These are phyloP conservation scores for Singerocomus inundabilis DNA, from an alignment of 1,284 basidiomycete species.

Conservation along the genomic window DNA sequence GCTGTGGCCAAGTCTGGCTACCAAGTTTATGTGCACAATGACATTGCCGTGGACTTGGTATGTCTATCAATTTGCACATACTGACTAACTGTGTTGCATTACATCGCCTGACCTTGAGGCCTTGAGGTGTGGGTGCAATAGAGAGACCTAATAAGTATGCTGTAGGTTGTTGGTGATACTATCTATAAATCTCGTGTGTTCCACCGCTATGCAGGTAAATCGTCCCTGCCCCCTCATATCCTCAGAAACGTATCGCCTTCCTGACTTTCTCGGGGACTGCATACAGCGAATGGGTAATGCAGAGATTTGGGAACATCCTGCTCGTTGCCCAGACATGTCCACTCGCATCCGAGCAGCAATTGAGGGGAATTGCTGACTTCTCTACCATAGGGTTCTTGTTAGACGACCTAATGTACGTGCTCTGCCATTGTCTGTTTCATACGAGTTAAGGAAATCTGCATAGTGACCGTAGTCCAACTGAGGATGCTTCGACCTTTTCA, in stretches of 20 bases:
- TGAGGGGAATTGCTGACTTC: slow-evolving; percentile 19
- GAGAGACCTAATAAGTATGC: too few relatives aligned
- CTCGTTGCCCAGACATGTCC: slow-evolving; percentile 14
- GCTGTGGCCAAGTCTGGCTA: too few relatives aligned
- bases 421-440: slow-evolving; percentile 13
- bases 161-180: too few relatives aligned
- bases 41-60: too few relatives aligned
- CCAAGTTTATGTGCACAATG: too few relatives aligned
- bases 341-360: slow-evolving; percentile 13
- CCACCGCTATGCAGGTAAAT: neutral
- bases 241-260: slow-evolving; percentile 13
- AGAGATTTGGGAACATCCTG: too few relatives aligned
- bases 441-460: neutral
- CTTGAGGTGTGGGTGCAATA: too few relatives aligned
- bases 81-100: too few relatives aligned
- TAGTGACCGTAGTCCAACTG: neutral
- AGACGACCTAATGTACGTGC: neutral
- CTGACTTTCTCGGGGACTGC: slow-evolving; percentile 17
- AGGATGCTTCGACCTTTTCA: neutral
- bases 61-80: too few relatives aligned
- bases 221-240: neutral
- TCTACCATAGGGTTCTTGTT: slow-evolving; percentile 1
- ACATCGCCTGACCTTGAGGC: too few relatives aligned
- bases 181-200: slow-evolving; percentile 5
- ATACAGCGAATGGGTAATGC: too few relatives aligned